Conservation (phyloP, 1,284 basidiomycete genomes). For the Malassezia caprae region DNA sequence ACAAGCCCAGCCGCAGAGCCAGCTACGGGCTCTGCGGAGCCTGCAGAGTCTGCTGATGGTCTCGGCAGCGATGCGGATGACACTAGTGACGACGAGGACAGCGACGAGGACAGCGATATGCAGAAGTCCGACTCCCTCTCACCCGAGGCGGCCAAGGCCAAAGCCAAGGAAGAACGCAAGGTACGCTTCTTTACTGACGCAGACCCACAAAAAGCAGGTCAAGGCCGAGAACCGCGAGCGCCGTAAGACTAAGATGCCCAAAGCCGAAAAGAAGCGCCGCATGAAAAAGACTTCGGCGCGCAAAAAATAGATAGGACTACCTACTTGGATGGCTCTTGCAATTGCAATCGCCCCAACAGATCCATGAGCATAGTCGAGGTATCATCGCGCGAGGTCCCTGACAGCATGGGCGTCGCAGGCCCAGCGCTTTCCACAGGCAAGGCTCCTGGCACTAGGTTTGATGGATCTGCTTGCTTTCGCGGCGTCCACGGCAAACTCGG, state of each 20-base stretch:
- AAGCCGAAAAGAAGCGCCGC: conserved; percentile 38
- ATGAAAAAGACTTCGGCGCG: conserved; percentile 31
- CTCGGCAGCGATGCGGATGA: not conserved
- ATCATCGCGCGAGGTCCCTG: not conserved
- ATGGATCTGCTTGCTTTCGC: not conserved
- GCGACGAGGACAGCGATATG: conserved; percentile 5
- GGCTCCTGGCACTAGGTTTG: conserved; percentile 8
- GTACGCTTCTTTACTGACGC: conserved; percentile 4
- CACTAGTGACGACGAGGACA: conserved; percentile 3
- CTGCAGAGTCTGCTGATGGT: not conserved
- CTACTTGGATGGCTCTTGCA: not conserved
- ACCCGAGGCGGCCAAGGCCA: conserved; percentile 13
- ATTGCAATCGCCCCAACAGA: not conserved
- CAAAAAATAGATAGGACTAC: conserved; percentile 18
- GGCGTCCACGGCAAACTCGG: not conserved
- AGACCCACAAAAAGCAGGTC: conserved; percentile 31
- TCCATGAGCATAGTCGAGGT: not conserved
- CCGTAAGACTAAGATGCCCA: conserved; percentile 45
- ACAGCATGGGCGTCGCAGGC: not conserved
- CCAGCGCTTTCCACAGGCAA: conserved; percentile 13
- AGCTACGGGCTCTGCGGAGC: not conserved
- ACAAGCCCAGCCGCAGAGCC: not conserved
- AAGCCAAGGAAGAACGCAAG: conserved; percentile 23
- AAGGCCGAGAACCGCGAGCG: conserved; percentile 37
- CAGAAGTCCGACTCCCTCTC: conserved; percentile 9